phyloP scores from a whole-genome alignment of 2,329 filamentous ascomycete species.

The Colletotrichum orchidophilum region DNA sequence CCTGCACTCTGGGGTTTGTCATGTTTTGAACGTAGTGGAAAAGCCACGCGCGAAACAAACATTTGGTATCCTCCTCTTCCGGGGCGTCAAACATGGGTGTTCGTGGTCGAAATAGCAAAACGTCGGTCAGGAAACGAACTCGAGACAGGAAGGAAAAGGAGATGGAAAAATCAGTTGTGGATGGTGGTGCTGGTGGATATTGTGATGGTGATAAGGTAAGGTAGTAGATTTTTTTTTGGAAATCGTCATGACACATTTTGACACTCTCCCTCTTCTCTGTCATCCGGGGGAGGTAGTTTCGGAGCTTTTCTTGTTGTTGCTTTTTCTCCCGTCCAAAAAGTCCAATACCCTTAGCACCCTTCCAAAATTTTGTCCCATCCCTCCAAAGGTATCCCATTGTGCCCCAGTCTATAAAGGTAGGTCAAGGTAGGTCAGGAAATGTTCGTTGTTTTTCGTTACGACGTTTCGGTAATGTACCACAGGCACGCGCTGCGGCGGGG shows the following conservation, averaged over 20 bases:
- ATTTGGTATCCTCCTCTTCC: conserved; percentile 19
- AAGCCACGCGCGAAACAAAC: conserved; percentile 2
- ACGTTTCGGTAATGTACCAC: conserved; percentile 15
- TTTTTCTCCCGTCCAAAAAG: neutral
- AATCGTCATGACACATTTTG: conserved; percentile 18
- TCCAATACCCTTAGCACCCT: conserved; percentile 9
- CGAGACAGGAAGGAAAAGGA: neutral
- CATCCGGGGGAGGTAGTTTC: neutral
- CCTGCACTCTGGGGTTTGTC: conserved; percentile 1
- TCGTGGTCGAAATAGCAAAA: conserved; percentile 5
- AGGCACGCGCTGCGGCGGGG: conserved; percentile 26
- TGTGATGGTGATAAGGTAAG: neutral
- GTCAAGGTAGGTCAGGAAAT: conserved; percentile 1
- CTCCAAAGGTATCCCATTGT: conserved; percentile 10
- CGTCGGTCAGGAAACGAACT: neutral
- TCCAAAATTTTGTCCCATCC: neutral
- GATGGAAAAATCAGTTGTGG: neutral
- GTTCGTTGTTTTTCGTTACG: conserved; percentile 26
- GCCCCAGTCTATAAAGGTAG: conserved; percentile 28
- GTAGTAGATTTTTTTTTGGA: conserved; percentile 8
- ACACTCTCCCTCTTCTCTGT: neutral
- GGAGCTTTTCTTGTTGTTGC: neutral
- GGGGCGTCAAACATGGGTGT: conserved; percentile 8
- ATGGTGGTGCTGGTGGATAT: neutral
- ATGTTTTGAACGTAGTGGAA: conserved; percentile 5